phyloP scores from a whole-genome alignment of 202 grass and related monocot species.

The Saccharum hybrid region DNA sequence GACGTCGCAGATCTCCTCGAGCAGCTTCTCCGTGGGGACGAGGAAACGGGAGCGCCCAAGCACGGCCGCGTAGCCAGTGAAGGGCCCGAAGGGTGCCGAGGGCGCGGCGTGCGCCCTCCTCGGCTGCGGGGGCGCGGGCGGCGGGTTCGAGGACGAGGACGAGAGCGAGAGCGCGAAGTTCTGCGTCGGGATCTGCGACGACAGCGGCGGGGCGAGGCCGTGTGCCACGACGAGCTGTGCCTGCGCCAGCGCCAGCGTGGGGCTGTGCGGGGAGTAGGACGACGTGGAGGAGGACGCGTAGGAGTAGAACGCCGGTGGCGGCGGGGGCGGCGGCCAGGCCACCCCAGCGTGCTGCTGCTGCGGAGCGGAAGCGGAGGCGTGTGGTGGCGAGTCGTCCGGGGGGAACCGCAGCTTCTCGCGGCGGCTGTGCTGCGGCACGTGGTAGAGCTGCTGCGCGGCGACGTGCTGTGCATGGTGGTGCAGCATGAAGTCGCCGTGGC shows the following conservation, averaged over 20 bases:
- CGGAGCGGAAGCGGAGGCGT: background rate
- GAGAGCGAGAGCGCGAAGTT: slow-evolving; percentile 91
- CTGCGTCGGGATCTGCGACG: slow-evolving; percentile 56
- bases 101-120: slow-evolving; percentile 20
- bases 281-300: slow-evolving; percentile 58
- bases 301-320: slow-evolving; percentile 46
- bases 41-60: slow-evolving; percentile 81
- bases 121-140: slow-evolving; percentile 15
- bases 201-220: slow-evolving; percentile 31
- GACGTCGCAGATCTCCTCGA: slow-evolving; percentile 88
- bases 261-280: slow-evolving; percentile 69
- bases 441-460: slow-evolving; percentile 64
- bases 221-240: slow-evolving; percentile 47
- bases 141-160: slow-evolving; percentile 59
- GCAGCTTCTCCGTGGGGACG: slow-evolving; percentile 70
- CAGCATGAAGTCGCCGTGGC: slow-evolving; percentile 48
- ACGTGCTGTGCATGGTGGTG: slow-evolving; percentile 64
- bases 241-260: slow-evolving; percentile 36
- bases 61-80: slow-evolving; percentile 89
- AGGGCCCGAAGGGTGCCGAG: slow-evolving; percentile 55
- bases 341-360: slow-evolving; percentile 20
- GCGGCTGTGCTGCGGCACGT: slow-evolving; percentile 97
- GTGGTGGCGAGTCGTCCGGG: slow-evolving; percentile 47
- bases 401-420: slow-evolving; percentile 96
- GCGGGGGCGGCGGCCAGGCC: slow-evolving; percentile 25